phyloP scores from a whole-genome alignment of 495 filamentous ascomycete species.

The Aspergillus panamensis region DNA sequence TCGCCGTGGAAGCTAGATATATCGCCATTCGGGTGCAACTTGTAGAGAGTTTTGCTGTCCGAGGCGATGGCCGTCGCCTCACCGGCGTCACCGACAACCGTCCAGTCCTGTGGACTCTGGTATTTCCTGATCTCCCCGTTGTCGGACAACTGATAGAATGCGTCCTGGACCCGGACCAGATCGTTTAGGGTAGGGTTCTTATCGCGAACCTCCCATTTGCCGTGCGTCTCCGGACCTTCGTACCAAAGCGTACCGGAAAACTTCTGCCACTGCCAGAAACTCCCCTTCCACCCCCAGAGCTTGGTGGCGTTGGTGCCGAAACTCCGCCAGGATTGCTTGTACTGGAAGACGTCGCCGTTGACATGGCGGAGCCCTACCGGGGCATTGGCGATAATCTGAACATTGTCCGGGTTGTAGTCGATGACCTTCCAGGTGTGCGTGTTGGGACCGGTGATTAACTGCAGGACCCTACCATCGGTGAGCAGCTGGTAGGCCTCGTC shows the following conservation, averaged over 20 bases:
- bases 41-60: constrained; percentile 1
- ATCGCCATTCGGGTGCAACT: not conserved
- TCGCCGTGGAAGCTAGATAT: not conserved
- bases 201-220: not conserved
- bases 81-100: not conserved
- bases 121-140: not conserved
- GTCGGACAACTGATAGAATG: not conserved
- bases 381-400: constrained; percentile 3
- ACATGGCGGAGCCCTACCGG: not conserved
- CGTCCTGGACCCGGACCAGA: not conserved
- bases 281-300: not conserved
- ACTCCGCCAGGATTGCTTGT: not conserved
- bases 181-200: not conserved
- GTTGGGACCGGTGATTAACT: not conserved
- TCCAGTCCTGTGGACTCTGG: not conserved
- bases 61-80: not conserved
- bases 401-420: not conserved
- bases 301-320: constrained; percentile 1
- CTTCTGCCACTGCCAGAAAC: constrained; percentile 7
- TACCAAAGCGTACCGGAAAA: not conserved
- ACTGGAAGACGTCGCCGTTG: not conserved
- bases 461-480: constrained; percentile 1
- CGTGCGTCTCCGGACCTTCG: not conserved
- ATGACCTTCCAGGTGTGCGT: not conserved
- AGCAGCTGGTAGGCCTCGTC: constrained; percentile 4